Evolutionary conservation across 2,329 filamentous ascomycete genomes (phyloP).

Genomic region (Fusarium sp.): DNA sequence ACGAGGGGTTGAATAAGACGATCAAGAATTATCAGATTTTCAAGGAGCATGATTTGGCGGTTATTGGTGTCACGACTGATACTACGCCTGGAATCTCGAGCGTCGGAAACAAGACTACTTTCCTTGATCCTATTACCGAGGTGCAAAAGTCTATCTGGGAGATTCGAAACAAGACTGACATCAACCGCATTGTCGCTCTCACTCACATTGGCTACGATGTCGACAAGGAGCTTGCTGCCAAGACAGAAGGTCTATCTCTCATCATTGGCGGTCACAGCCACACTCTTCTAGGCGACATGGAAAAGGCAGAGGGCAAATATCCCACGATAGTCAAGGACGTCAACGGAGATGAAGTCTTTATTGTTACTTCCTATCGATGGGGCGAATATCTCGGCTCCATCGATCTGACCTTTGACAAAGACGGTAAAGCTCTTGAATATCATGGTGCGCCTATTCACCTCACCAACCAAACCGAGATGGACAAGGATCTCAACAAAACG

Average conservation of each 20-base stretch:
- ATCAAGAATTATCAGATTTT: constrained; percentile 76
- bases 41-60: constrained; percentile 68
- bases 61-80: constrained; percentile 74
- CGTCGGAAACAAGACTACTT: constrained; percentile 68
- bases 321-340: constrained; percentile 72
- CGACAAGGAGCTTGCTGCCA: constrained; percentile 70
- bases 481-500: constrained; percentile 67
- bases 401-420: constrained; percentile 71
- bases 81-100: constrained; percentile 69
- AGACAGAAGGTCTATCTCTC: constrained; percentile 73
- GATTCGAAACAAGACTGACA: constrained; percentile 70
- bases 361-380: constrained; percentile 77
- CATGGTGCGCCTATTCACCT: constrained; percentile 73
- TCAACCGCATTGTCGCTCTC: constrained; percentile 73
- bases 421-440: constrained; percentile 72
- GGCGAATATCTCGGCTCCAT: constrained; percentile 77
- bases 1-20: constrained; percentile 69
- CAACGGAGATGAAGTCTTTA: constrained; percentile 75
- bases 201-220: constrained; percentile 76
- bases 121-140: constrained; percentile 67
- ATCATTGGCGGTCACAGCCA: constrained; percentile 74
- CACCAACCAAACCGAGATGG: constrained; percentile 70
- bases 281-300: constrained; percentile 71
- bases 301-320: constrained; percentile 69
- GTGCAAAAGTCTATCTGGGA: constrained; percentile 73